Base-by-base conservation (phyloP, 306 rosid genomes). In the Cucurbita ficifolia region DNA sequence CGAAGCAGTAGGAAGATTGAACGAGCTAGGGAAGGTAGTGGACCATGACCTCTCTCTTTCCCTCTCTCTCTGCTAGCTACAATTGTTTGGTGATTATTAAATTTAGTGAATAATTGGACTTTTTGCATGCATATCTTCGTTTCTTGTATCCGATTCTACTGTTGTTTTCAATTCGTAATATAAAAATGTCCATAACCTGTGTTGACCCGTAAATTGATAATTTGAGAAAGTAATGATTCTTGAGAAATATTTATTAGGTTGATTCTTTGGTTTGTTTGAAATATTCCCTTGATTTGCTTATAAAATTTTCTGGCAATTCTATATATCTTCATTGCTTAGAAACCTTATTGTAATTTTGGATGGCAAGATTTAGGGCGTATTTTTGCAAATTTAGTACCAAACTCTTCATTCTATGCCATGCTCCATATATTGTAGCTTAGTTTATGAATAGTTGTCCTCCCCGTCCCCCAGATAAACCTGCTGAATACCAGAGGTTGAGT, bases 1-100 rank as follows among this genome's bases (percentile, higher is more conserved):
- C 55, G 98, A 94, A 49, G 97, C 96, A 14, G 92, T 94, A 76
- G 82, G 78, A 33, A 86, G 96, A 74, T 94, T 94, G 64, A 56
- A 80, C 45, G 86, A 85, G 80, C 92, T 94, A 79, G 97, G 97
- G 51, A 81, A 78, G 96, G 98, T 94, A 80, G 33, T 70, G 67
- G 16, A 33, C 60, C 53, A 75, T 24, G 18, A 24, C 10, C 22
- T 16, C 36, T 5, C 38, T 54, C 36, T 52, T 49, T 48, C 19
- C 22, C 6, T 42, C 10, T 49, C n/a, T 55, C 49, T 53, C 54
- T 52, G 55, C 29, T 56, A 2, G 36, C 10, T 21, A 35, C 4
- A 24, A 5, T 17, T 14, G 29, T 58, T 79, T 50, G 14, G 52
- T 24, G 10, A 61, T 42, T 5, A 40, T 67, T 33, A 38, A 49